Conservation (phyloP, 768 basidiomycete genomes). For the Tylopilus felleus region DNA sequence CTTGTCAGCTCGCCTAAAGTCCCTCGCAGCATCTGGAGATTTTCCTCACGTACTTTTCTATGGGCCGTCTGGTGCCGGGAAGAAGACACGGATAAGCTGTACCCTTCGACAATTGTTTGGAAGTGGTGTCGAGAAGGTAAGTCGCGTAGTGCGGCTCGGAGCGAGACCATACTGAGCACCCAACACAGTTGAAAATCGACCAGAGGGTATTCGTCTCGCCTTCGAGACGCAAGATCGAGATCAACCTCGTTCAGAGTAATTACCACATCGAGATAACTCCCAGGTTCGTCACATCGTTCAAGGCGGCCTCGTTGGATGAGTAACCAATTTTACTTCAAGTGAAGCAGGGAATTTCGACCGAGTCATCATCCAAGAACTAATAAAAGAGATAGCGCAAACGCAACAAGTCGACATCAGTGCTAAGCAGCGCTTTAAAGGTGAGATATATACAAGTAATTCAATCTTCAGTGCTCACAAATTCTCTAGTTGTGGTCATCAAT, state of each 20-base stretch:
- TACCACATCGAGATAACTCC: conserved; percentile 98
- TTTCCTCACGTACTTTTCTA: conserved; percentile 99
- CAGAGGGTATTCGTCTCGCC: conserved; percentile 95
- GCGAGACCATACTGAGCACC: neutral
- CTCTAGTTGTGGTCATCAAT: conserved; percentile 92
- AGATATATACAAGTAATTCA: neutral
- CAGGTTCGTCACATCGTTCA: conserved; percentile 50
- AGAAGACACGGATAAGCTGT: conserved; percentile 94
- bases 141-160: conserved; percentile 12
- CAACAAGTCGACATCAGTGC: conserved; percentile 97
- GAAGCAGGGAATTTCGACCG: conserved; percentile 96
- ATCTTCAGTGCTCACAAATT: neutral
- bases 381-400: conserved; percentile 98
- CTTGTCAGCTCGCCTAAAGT: conserved; percentile 75
- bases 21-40: conserved; percentile 84
- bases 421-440: conserved; percentile 96
- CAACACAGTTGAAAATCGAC: conserved; percentile 86
- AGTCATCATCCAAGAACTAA: conserved; percentile 91
- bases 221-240: conserved; percentile 89
- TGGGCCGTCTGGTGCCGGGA: conserved; percentile 94
- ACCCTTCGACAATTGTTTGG: conserved; percentile 89
- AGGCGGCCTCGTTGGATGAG: neutral
- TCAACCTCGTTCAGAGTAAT: conserved; percentile 97
- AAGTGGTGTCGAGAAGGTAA: conserved; percentile 86
- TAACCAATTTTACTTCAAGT: conserved; percentile 40